phyloP scores from a whole-genome alignment of 2,329 filamentous ascomycete genomes.

The Colletotrichum sp. region DNA sequence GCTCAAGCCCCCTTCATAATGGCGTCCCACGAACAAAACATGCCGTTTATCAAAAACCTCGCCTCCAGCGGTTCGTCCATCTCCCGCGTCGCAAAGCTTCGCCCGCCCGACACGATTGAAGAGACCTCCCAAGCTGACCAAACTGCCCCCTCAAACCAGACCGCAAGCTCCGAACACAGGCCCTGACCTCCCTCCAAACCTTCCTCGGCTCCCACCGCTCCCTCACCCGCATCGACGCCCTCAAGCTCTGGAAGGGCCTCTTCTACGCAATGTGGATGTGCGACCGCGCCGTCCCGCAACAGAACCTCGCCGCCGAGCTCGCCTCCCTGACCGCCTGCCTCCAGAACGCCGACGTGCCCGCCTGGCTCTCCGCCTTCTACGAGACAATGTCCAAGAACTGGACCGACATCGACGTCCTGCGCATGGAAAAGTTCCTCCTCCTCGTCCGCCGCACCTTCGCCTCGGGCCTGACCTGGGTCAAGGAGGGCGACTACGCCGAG shows the following conservation, averaged over 20 bases:
- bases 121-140: not conserved
- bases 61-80: conserved; percentile 75
- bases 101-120: not conserved
- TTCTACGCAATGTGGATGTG: conserved; percentile 96
- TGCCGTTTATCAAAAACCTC: conserved; percentile 83
- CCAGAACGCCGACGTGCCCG: conserved; percentile 21
- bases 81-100: not conserved
- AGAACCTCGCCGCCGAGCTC: conserved; percentile 79
- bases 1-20: conserved; percentile 28
- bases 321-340: conserved; percentile 60
- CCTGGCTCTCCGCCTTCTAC: conserved; percentile 41
- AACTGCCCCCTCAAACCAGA: conserved; percentile 54
- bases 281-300: conserved; percentile 86
- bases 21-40: conserved; percentile 50
- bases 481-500: conserved; percentile 25
- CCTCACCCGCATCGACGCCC: conserved; percentile 72
- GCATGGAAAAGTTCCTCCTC: conserved; percentile 92
- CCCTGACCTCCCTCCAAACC: conserved; percentile 75
- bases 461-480: conserved; percentile 65
- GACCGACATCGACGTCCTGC: conserved; percentile 72
- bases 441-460: conserved; percentile 80
- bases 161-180: conserved; percentile 76
- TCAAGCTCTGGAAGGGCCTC: conserved; percentile 94
- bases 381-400: conserved; percentile 72
- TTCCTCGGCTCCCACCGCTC: conserved; percentile 71